Evolutionary conservation across 768 basidiomycete species (phyloP), one percentile per base, ranked within the genome.

Genomic region (Suillus variegatus): DNA sequence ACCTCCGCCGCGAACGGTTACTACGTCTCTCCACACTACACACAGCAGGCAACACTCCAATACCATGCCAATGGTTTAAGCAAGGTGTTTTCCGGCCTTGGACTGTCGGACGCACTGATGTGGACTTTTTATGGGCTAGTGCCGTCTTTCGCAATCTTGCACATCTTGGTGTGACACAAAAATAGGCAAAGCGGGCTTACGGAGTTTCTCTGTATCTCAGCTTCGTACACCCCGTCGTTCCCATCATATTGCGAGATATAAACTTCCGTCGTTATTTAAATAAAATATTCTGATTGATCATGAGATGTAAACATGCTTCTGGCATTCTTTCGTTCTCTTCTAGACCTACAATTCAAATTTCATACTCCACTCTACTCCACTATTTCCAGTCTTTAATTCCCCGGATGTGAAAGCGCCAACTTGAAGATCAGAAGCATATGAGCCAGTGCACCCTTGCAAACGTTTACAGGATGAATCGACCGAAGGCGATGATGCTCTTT

Each of bases 21-120:
- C n/a, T 32, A 62, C 64, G 9, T 22, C 35, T 6, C 66, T 72
- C 4, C 64, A 65, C 43, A 47, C 64, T 7, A 66, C 68, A 20
- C 51, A 58, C 22, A 32, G 38, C 22, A 35, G 28, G 18, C 12
- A 10, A 28, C 70, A 62, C 8, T 66, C 55, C 22, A 60, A 64
- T 25, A 25, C 67, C 22, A 65, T 75, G 63, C 73, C 73, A 8
- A 74, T 74, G 4, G 16, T 74, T 41, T 74, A 67, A 41, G 54
- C 13, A 13, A 12, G 25, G 6, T 40, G 10, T 58, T 41, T n/a
- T 58, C 9, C 6, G 38, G 6, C 9, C 10, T 41, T 40, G 40
- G 10, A 25, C 32, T 20, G 52, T 58, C 16, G 18, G 57, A 41
- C 25, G 16, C 40, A 12, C 5, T 54, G 10, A 32, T 12, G 5